Conservation (phyloP, 1,284 basidiomycete genomes). For the Naganishia liquefaciens region DNA sequence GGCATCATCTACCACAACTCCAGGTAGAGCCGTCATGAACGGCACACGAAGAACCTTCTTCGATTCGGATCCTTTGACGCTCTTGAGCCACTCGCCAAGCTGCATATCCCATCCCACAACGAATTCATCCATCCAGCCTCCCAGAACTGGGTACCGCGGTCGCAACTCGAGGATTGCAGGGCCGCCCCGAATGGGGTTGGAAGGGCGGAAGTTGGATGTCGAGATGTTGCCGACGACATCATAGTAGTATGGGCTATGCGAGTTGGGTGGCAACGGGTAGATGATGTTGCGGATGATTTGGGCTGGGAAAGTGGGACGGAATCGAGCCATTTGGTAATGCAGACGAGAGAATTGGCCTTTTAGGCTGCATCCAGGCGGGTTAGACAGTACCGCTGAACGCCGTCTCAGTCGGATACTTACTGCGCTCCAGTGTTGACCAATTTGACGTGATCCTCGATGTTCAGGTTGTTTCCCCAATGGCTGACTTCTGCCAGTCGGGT, state of each 20-base stretch:
- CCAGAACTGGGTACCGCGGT: conserved; percentile 89
- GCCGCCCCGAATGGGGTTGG: conserved; percentile 48
- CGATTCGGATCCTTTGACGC: conserved; percentile 58
- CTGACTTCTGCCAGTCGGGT: conserved; percentile 83
- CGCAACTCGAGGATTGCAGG: conserved; percentile 68
- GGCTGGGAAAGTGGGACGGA: conserved; percentile 63
- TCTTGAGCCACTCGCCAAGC: conserved; percentile 62
- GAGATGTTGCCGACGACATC: conserved; percentile 96
- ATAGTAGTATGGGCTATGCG: conserved; percentile 80
- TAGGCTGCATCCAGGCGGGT: conserved; percentile 61
- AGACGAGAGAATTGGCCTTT: conserved; percentile 96
- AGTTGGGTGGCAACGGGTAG: conserved; percentile 76
- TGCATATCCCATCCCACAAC: conserved; percentile 90
- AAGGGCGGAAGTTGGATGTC: conserved; percentile 77
- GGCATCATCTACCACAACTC: conserved; percentile 77
- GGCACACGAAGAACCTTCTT: conserved; percentile 78
- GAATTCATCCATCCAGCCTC: conserved; percentile 97
- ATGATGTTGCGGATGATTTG: conserved; percentile 71
- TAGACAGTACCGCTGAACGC: background rate
- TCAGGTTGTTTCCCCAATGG: conserved; percentile 94
- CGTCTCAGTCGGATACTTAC: conserved; percentile 60
- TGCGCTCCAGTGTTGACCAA: conserved; percentile 83
- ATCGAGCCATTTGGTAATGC: conserved; percentile 76
- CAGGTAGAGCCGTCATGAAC: conserved; percentile 78
- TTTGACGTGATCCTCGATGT: conserved; percentile 83